Base-by-base conservation (phyloP, 768 basidiomycete genomes). In the Calocybe gangraenosa region DNA sequence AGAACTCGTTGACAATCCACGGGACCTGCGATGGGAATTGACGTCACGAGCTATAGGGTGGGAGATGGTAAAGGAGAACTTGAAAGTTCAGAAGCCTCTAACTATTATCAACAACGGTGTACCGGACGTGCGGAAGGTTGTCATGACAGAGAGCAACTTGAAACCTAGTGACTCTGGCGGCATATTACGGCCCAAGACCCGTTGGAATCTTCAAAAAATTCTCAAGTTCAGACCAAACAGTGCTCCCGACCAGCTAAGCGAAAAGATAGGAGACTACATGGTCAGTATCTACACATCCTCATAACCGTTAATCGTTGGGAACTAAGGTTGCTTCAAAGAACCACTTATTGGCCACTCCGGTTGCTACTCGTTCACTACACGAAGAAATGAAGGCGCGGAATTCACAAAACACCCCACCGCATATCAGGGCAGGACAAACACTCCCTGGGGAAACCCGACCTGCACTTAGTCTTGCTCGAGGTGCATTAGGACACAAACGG, bases 1-100 rank as follows among this genome's bases (percentile, higher is more conserved):
- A 35, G 91, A 95, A 62, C 73, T 99, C n/a, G 94, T 98, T 22
- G 96, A 98, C 70, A 87, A 88, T 57, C 91, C 92, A 13, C 73
- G 78, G 47, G 96, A 99, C 67, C 68, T 97, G 34, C 82, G 84
- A 49, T 87, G 83, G 60, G 92, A 94, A 62, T 80, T 94, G 73
- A 85, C 89, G 13, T 87, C 95, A 18, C 80, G 90, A 42, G 81
- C 90, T 1, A 75, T 94, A 22, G 96, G 92, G 0, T 81, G 88
- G 73, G 94, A 98, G 57, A 55, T 92, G 28, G 58, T 87, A 47
- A 75, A 74, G 37, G 71, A 76, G 50, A 77, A 71, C 49, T 60
- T 89, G 30, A 69, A 66, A 48, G 64, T 54, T 31, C 61, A 70
- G 35, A 63, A 67, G 15, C 72, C 77, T 13, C 61, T 69, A 34